phyloP scores from a whole-genome alignment of 768 basidiomycete species.

The Pluteus cervinus region DNA sequence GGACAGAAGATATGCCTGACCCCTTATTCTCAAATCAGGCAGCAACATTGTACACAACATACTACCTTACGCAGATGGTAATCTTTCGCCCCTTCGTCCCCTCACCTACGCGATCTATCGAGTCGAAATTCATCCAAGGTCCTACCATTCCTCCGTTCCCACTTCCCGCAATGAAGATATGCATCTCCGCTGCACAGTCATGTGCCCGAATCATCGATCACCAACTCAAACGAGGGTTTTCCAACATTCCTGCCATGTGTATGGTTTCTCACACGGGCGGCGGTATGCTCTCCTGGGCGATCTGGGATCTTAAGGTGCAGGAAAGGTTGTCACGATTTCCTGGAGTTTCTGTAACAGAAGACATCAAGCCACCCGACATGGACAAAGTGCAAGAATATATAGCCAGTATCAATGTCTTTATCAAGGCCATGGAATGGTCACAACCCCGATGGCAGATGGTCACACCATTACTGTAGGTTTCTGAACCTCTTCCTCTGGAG shows the following conservation, averaged over 20 bases:
- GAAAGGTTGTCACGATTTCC: slow-evolving; percentile 23
- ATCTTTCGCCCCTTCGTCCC: slow-evolving; percentile 68
- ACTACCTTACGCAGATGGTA: slow-evolving; percentile 58
- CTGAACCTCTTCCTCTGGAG: neutral
- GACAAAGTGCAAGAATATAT: slow-evolving; percentile 28
- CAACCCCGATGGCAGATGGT: slow-evolving; percentile 29
- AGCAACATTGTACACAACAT: slow-evolving; percentile 49
- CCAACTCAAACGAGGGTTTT: slow-evolving; percentile 39
- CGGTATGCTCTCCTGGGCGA: slow-evolving; percentile 44
- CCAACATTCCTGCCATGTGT: slow-evolving; percentile 35
- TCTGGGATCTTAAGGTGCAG: slow-evolving; percentile 53
- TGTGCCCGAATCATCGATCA: slow-evolving; percentile 54
- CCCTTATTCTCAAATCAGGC: slow-evolving; percentile 48
- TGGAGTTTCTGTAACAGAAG: slow-evolving; percentile 11
- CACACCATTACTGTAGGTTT: slow-evolving; percentile 26
- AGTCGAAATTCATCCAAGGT: slow-evolving; percentile 6
- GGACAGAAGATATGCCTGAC: slow-evolving; percentile 50
- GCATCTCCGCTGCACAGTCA: slow-evolving; percentile 55
- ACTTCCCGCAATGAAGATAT: slow-evolving; percentile 44
- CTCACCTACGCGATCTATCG: slow-evolving; percentile 21
- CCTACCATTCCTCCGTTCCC: slow-evolving; percentile 19
- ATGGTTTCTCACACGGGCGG: slow-evolving; percentile 44
- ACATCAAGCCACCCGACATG: slow-evolving; percentile 26
- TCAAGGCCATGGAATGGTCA: slow-evolving; percentile 34
- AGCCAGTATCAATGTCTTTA: slow-evolving; percentile 32